Conservation (phyloP, 169 alveolate genomes). For the Plasmodium gallinaceum region DNA sequence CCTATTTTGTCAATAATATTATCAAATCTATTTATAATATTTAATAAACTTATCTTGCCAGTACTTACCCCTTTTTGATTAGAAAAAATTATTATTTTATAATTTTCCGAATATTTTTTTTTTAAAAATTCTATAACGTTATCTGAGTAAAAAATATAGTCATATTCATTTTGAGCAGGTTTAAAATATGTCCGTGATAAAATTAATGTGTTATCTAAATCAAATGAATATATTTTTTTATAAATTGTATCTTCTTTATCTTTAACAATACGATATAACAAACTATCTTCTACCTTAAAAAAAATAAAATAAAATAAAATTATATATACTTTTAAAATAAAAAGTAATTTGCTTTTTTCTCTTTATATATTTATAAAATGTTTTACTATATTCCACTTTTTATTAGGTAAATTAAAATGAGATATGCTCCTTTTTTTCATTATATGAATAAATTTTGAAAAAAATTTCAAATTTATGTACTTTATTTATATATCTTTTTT, state of each 20-base stretch:
- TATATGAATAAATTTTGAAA: slow-evolving; percentile 11
- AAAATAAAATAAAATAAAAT: background rate
- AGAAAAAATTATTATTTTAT: slow-evolving; percentile 63
- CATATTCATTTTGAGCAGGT: slow-evolving; percentile 71
- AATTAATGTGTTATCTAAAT: slow-evolving; percentile 63
- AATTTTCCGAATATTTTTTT: slow-evolving; percentile 51
- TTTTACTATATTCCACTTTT: slow-evolving; percentile 64
- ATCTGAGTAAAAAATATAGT: slow-evolving; percentile 62
- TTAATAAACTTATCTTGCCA: slow-evolving; percentile 39
- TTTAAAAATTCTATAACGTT: slow-evolving; percentile 42
- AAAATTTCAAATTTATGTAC: background rate
- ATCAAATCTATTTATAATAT: slow-evolving; percentile 59
- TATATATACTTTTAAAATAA: background rate
- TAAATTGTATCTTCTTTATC: slow-evolving; percentile 44
- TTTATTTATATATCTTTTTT: too few relatives aligned
- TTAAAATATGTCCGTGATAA: slow-evolving; percentile 55
- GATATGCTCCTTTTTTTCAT: slow-evolving; percentile 27
- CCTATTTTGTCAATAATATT: slow-evolving; percentile 60
- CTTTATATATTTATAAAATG: background rate
- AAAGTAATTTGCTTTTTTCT: background rate
- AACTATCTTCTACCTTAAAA: slow-evolving; percentile 60
- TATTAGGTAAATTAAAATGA: slow-evolving; percentile 43
- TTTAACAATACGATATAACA: slow-evolving; percentile 55
- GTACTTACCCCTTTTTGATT: slow-evolving; percentile 72
- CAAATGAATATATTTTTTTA: slow-evolving; percentile 50